Base-by-base conservation (phyloP, 2,329 filamentous ascomycete genomes). In the Zopfia rhizophila region DNA sequence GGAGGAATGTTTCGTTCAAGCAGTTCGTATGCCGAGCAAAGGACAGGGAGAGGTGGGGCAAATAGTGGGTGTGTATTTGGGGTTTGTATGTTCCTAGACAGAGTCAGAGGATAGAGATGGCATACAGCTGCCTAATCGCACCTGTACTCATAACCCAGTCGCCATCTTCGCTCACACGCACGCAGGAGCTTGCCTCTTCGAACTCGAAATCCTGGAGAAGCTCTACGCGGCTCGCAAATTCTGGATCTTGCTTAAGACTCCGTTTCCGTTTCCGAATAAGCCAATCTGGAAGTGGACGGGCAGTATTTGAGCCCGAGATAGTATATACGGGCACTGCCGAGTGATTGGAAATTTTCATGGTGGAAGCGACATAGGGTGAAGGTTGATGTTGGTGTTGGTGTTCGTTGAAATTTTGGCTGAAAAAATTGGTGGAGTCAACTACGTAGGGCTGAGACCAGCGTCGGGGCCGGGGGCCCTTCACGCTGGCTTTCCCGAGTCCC, bases 191-290 rank as follows among this genome's bases (percentile, higher is more conserved):
- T 28, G 95, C 93, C 74, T 96, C 92, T 64, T 97, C 92, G 64
- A 99, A 97, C 67, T 95, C 92, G 72, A 99, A 99, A 68, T 99
- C 94, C 66, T 99, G 94, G 25, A 99, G 82, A 45, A 99, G 80
- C 73, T 99, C 94, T 60, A 99, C 87, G 56, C 94, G 88, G 71
- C 91, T 96, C 54, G 92, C 88, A 74, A 93, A 97, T 68, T 97
- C 93, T 49, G 89, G 81, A 68, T 97, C 93, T 58, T 93, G 86
- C 74, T 97, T 97, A 60, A 97, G 77, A 67, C 90, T 95, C 69
- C 89, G 83, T 79, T 97, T 97, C 69, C 93, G 82, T 62, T 91
- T 88, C 56, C 91, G 84, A 23, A 91, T 89, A 50, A 99, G 88
- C 92, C 94, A 99, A 75, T 99, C 94, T 50, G 94, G 94, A 21